A percentile compares a stretch with the other conserved stretches of the same genome.
These are phyloP conservation scores for Trypanosoma rangeli DNA, from an alignment of 208 protist species.

Conservation along the genomic window DNA sequence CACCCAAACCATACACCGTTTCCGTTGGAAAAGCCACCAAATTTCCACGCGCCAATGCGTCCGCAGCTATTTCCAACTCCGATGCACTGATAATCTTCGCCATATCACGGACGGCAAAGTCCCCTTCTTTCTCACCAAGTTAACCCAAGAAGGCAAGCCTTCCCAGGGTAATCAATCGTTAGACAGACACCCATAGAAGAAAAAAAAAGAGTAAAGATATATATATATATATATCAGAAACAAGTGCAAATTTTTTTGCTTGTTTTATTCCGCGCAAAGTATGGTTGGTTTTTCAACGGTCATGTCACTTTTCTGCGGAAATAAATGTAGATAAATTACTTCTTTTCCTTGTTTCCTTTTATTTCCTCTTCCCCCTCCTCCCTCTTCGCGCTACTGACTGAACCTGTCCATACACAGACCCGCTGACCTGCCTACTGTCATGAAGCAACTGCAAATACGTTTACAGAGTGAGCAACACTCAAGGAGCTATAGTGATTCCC, in stretches of 20 bases:
- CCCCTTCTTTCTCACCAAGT: not conserved
- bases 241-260: not conserved
- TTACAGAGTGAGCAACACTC: constrained; percentile 10
- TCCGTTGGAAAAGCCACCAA: constrained; percentile 98
- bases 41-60: constrained; percentile 45
- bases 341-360: not conserved
- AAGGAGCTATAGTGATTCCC: constrained; percentile 4
- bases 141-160: constrained; percentile 13
- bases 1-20: constrained; percentile 98
- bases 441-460: constrained; percentile 4
- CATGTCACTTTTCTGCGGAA: not conserved
- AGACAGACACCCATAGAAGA: not conserved
- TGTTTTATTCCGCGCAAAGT: not conserved
- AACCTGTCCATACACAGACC: not conserved
- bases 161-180: constrained; percentile 13
- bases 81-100: constrained; percentile 54
- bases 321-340: not conserved
- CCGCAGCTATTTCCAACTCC: constrained; percentile 52
- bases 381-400: not conserved
- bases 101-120: constrained; percentile 21
- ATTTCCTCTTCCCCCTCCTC: not conserved
- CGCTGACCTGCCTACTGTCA: not conserved
- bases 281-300: not conserved
- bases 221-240: not conserved
- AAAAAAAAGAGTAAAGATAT: constrained; percentile 19